Evolutionary conservation across 306 rosid genomes (phyloP), one percentile per base, ranked within the genome.

Genomic region (Sophora flavescens): DNA sequence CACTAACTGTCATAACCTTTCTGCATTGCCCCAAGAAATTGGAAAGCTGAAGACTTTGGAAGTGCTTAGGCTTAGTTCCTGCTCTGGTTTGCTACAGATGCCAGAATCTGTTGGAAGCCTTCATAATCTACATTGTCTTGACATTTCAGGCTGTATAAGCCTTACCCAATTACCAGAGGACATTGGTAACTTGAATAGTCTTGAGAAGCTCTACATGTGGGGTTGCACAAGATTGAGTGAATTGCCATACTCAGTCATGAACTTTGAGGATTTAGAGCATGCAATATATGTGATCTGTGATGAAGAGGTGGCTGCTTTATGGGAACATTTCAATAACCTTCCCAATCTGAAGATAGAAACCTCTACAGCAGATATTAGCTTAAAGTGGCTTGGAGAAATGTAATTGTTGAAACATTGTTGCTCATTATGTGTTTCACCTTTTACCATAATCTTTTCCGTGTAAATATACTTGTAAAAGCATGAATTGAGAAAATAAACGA

Each of bases 1-100:
- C 78, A 86, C 84, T 6, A 82, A 77, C 17, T 84, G 88, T 41
- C 85, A 84, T 70, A 81, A 75, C 18, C 63, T 82, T 48, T 62
- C 45, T 22, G 18, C 54, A 15, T 63, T 86, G 41, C 87, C 89
- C 0, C 45, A 62, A 56, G 83, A 73, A 26, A 80, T 86, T 11
- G 83, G 68, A 63, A 41, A 67, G 9, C 61, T 80, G 2, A 12
- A 52, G 81, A 80, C 72, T 45, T 68, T 86, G 47, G 68, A 83
- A 72, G 17, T 63, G 53, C 59, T 86, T 10, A 83, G 87, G 72
- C 76, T 82, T 51, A 63, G 72, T 51, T 79, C 83, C 5, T 86
- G 89, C 32, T 48, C 83, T 33, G 26, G 32, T 48, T 77, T 86
- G 64, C 6, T 3, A 36, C 63, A 80, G 78, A 15, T 77, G 28